Base-by-base conservation (phyloP, 2,329 filamentous ascomycete species). In the Metarhizium brunneum region DNA sequence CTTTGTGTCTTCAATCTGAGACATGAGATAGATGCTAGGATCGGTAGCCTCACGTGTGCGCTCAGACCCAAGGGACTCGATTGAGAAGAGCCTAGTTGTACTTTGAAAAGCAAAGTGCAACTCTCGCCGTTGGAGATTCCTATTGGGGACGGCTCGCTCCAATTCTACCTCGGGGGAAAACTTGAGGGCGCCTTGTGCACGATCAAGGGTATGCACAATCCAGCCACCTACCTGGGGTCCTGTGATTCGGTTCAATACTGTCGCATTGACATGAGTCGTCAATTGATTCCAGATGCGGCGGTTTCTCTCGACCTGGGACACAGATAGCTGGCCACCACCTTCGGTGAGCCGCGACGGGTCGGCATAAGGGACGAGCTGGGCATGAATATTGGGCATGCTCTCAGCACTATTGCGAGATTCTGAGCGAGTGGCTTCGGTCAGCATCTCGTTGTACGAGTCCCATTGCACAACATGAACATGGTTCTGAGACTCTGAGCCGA, bases 401-500 rank as follows among this genome's bases (percentile, higher is more conserved):
- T 74, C 68, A 51, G 68, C 70, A 56, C 78, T 75, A 30, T 76
- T 72, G 16, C 70, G 71, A 16, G 71, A 70, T 62, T 81, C 78
- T n/a, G 69, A 64, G 10, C 60, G 63, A 66, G 73, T 67, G 30
- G 79, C 73, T n/a, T 80, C 75, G 36, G 70, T 69, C 2, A 85
- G 68, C 3, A 77, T 70, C 62, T 85, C 82, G 61, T 79, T 77
- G 63, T 76, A 79, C 32, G 64, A 69, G 63, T 85, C 76, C 83
- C 81, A 84, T 61, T 77, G 73, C 63, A 79, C 73, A 32, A 80
- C 72, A 56, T 75, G 73, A 20, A 76, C 69, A 4, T 63, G 65
- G 14, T 70, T 61, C 30, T 45, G 54, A 3, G 58, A 58, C 11
- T 65, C 62, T 1, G 65, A 67, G 0, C 73, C 72, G 47, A 75